Base-by-base conservation (phyloP, 2,329 filamentous ascomycete genomes). In the Beauveria scarabaeidicola region DNA sequence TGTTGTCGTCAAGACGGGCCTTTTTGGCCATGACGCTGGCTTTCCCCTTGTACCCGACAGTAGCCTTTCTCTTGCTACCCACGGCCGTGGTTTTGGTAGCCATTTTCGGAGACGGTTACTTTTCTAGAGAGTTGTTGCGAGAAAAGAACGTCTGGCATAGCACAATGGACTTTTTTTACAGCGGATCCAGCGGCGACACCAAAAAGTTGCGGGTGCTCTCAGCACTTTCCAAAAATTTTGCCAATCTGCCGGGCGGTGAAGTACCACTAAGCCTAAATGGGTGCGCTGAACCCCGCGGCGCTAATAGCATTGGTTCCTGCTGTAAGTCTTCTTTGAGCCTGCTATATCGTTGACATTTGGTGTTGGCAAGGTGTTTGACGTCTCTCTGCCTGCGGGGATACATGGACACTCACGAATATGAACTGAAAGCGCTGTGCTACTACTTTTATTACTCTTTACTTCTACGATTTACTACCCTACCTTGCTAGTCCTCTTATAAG, bases 11-110 rank as follows among this genome's bases (percentile, higher is more conserved):
- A 36, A 80, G 67, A 64, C 77, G 77, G 43, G 75, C 72, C 69
- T 86, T 86, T 70, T 84, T 84, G 43, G 69, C 64, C 59, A 74
- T 74, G 57, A 73, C 74, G 51, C 74, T 72, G 19, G 73, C 65
- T 54, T 69, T 75, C 48, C 75, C 72, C 69, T 81, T 83, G 40
- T 70, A 69, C 38, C 66, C 68, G 8, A 76, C 69, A 27, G 75
- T 72, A 38, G 77, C 75, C 73, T 87, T 87, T 64, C 84, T 76
- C 74, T 87, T 87, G 62, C 73, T 77, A 54, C 79, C 80, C 40
- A 72, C 70, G 50, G 73, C 72, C 57, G 75, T 72, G 61, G 69
- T 68, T 68, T 79, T 82, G 13, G 75, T 75, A 38, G 78, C 78
- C 80, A 83, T 82, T 61, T 62, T 70, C 67, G 52, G 57, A 40